A percentile compares a stretch with the other conserved stretches of the same genome.
Evolutionary conservation across 129 eudicot species (phyloP).

Genomic region (Tagetes patula): DNA sequence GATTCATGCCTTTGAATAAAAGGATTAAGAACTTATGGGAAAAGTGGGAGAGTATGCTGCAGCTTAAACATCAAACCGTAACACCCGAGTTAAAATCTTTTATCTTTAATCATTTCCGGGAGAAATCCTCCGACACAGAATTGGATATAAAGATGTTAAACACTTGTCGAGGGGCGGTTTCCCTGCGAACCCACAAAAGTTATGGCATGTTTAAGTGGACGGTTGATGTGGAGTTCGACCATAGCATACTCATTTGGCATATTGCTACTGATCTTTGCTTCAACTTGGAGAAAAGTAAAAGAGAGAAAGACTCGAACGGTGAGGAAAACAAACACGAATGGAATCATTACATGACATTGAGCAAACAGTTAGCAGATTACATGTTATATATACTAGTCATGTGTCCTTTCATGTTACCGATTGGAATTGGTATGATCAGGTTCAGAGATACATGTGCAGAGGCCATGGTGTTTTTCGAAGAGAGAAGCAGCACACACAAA

Average conservation of each 20-base stretch:
- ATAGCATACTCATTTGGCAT: constrained; percentile 43
- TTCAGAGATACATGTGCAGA: constrained; percentile 48
- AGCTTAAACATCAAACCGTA: constrained; percentile 19
- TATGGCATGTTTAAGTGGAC: constrained; percentile 28
- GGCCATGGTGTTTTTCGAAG: constrained; percentile 38
- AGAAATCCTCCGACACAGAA: constrained; percentile 20
- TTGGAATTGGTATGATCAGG: constrained; percentile 55
- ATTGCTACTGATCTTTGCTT: constrained; percentile 40
- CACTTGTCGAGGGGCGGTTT: constrained; percentile 30
- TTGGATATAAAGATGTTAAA: constrained; percentile 5
- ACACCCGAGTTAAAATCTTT: constrained; percentile 31
- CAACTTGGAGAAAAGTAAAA: not conserved
- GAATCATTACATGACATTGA: constrained; percentile 17
- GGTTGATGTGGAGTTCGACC: constrained; percentile 34
- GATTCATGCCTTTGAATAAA: constrained; percentile 9
- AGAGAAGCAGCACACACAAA: constrained; percentile 25
- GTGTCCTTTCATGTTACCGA: constrained; percentile 57
- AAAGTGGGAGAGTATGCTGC: constrained; percentile 20
- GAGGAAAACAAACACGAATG: constrained; percentile 22
- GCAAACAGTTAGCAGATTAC: constrained; percentile 43
- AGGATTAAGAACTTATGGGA: constrained; percentile 22
- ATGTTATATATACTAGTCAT: constrained; percentile 47
- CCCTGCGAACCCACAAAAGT: constrained; percentile 22
- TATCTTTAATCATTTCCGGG: constrained; percentile 31
- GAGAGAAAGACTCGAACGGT: not conserved